Base-by-base conservation (phyloP, 169 alveolate species). In the Perkinsus marinus region DNA sequence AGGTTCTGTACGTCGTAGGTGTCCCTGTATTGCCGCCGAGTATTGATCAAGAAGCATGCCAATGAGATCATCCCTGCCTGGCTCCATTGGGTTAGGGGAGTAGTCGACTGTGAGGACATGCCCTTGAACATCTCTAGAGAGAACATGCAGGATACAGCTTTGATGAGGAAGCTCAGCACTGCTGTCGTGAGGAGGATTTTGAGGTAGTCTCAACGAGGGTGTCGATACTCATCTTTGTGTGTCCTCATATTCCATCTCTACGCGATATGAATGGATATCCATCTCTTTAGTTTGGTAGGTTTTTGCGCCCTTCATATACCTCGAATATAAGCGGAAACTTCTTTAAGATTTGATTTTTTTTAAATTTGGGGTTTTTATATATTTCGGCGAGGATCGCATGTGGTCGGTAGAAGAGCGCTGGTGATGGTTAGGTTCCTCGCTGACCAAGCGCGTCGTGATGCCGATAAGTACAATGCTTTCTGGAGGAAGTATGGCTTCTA, bases 61-160 rank as follows among this genome's bases (percentile, higher is more conserved):
- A 95, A 94, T 39, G 98, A 96, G 39, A 95, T 98, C 41, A 95
- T 98, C 19, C 99, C 99, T 3, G 94, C 95, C 94, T 98, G 98
- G 98, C 94, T 98, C 79, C 97, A 98, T 95, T 98, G 98, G 93
- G 96, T 98, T 89, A 97, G 97, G 94, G 99, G 99, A 13, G 99
- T 98, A 41, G 98, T 98, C 22, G 99, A 98, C 93, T 98, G 99
- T 92, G 99, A 98, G 92, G 99, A 98, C 94, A 94, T 98, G 92
- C 99, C 99, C 13, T 95, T 98, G 90, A 97, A 98, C 93, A 98
- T 98, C 92, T 97, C 99, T 93, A 94, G 99, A 91, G 99, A 98
- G 93, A 96, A 95, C 90, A 97, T 98, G 96, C 97, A 97, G 94
- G 98, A 97, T 92, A 92, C 94, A 30, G 43, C 41, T 34, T 90